Evolutionary conservation across 495 filamentous ascomycete genomes (phyloP), one percentile per base, ranked within the genome.

Genomic region (Physcia stellaris): DNA sequence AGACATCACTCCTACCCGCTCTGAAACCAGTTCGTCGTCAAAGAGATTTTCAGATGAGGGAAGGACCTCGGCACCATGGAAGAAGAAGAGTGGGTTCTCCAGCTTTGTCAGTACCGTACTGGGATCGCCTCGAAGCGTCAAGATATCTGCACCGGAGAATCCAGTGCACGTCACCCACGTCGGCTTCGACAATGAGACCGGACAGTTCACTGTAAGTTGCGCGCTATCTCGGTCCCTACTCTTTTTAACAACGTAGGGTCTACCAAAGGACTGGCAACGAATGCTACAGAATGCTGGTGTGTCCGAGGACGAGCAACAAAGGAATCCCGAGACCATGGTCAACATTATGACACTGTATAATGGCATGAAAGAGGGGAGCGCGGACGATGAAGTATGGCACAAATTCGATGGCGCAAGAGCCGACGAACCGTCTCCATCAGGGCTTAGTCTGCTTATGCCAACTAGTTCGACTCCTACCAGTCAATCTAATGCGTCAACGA

Each of bases 141-240:
- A 92, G 52, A 96, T 98, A 44, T 96, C 90, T 4, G 79, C 83
- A 6, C 90, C 90, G 29, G 86, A 94, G 58, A 95, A 98, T 54
- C 92, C 92, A 9, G 86, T 96, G 20, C 90, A 98, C 56, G 80
- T 98, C 38, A 98, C 92, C 30, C 90, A 98, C 54, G 90, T 98
- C 39, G 87, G 92, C 35, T 94, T 94, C 56, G 87, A 98, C 58
- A 93, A 92, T 61, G 73, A 85, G 48, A 98, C 90, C 3, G 90
- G 90, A 40, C 83, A 95, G 58, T 98, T 94, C 57, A 98, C 90
- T 24, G 84, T 92, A 70, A 44, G 82, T 78, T 26, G 31, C 15
- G 28, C 9, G 6, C 2, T 6, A 6, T 32, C 27, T 39, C 3
- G 17, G n/a, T 44, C 4, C 11, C 29, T 17, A 19, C 9, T n/a